These are phyloP conservation scores for Penicillium verhagenii DNA, from an alignment of 495 filamentous ascomycete genomes.

Conservation along the genomic window DNA sequence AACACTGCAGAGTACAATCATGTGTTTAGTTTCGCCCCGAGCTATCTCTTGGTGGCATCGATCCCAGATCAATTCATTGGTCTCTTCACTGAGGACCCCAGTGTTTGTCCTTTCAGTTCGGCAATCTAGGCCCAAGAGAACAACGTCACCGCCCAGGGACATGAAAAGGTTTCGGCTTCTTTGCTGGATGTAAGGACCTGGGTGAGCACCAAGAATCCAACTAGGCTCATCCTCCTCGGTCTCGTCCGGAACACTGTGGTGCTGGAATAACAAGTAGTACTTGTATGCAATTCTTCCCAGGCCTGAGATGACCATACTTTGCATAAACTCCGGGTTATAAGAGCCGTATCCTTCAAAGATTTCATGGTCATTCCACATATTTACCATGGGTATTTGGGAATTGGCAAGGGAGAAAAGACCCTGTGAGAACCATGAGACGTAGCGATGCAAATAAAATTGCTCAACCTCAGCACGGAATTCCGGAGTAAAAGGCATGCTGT, in stretches of 20 bases:
- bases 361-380: constrained; percentile 97
- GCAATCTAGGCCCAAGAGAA: constrained; percentile 86
- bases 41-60: constrained; percentile 77
- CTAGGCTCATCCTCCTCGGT: constrained; percentile 80
- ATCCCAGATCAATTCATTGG: constrained; percentile 81
- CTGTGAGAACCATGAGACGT: constrained; percentile 91
- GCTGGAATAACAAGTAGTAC: constrained; percentile 97
- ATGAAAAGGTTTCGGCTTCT: constrained; percentile 83
- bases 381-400: constrained; percentile 96
- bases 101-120: constrained; percentile 84
- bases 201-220: constrained; percentile 77
- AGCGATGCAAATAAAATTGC: constrained; percentile 79
- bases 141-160: constrained; percentile 71
- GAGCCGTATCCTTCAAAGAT: constrained; percentile 97
- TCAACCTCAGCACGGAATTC: constrained; percentile 87
- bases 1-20: constrained; percentile 81
- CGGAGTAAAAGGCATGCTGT: constrained; percentile 64
- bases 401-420: constrained; percentile 90
- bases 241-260: constrained; percentile 81
- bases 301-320: constrained; percentile 83
- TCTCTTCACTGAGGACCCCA: constrained; percentile 75
- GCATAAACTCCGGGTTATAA: constrained; percentile 90
- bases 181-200: constrained; percentile 89
- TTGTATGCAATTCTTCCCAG: constrained; percentile 92
- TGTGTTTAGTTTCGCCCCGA: constrained; percentile 80